Base-by-base conservation (phyloP, 495 filamentous ascomycete genomes). In the Aspergillus bertholletiae region DNA sequence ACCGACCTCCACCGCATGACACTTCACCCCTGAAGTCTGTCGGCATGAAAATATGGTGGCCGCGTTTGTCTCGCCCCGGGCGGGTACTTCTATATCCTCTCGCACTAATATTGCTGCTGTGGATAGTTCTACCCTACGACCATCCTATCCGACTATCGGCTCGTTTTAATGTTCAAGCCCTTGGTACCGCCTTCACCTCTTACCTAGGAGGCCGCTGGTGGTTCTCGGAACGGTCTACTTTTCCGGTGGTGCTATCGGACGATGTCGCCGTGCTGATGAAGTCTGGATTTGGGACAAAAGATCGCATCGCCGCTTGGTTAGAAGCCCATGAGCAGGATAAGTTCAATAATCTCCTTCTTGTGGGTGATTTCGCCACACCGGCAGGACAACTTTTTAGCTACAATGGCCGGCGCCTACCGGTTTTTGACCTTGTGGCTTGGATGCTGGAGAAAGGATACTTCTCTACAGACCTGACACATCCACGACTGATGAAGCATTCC, bases 211-310 rank as follows among this genome's bases (percentile, higher is more conserved):
- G 23, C 12, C 49, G 49, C 21, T 51, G 49, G 49, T 51, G 49
- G 49, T 23, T 51, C 9, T 17, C 37, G 20, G 24, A 51, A 9
- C 20, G 37, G 9, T 13, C 9, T 15, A 32, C 34, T 35, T 51
- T 40, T 30, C 35, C 49, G 0, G 49, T 51, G 1, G 22, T 3
- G 1, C 13, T 51, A 18, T 40, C 32, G 8, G 22, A 51, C 32
- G 49, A 51, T 37, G 49, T 51, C n/a, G 49, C 49, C 4, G 21
- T 51, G 1, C 18, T 51, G 35, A 20, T 51, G 28, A 51, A 51
- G 26, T 51, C 49, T 9, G 49, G 49, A 32, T 40, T 40, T 18
- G 49, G 49, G 0, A 51, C 49, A 6, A 26, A 41, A 17, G 49
- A 27, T 17, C 32, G 49, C 6, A 51, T 51, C 7, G 13, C 49